A percentile compares a stretch with the other conserved stretches of the same genome.
phyloP scores from a whole-genome alignment of 306 rosid genomes.

The Rosa rugosa region DNA sequence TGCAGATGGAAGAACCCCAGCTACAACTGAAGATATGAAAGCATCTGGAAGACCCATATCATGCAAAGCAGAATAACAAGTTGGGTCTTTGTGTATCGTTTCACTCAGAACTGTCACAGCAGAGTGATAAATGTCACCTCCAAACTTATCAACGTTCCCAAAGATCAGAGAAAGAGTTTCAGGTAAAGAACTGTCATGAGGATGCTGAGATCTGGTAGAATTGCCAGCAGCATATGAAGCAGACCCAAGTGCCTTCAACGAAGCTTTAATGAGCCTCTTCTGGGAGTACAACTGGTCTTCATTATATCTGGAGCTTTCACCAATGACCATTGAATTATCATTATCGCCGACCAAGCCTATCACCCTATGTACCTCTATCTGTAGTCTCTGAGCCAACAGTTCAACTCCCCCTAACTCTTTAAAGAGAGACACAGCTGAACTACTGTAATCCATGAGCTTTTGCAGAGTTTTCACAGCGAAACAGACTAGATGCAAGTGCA shows the following conservation, averaged over 20 bases:
- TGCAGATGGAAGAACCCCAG: slow-evolving; percentile 86
- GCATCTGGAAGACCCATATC: slow-evolving; percentile 96
- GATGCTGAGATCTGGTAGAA: slow-evolving; percentile 66
- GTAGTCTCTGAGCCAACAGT: slow-evolving; percentile 84
- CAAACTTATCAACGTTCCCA: slow-evolving; percentile 74
- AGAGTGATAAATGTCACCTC: slow-evolving; percentile 94
- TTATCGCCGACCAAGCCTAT: slow-evolving; percentile 54
- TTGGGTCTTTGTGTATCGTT: slow-evolving; percentile 96
- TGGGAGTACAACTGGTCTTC: slow-evolving; percentile 73
- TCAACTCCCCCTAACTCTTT: slow-evolving; percentile 95
- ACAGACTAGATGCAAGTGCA: slow-evolving; percentile 87
- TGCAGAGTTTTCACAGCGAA: slow-evolving; percentile 95
- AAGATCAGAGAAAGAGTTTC: slow-evolving; percentile 67
- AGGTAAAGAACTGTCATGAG: slow-evolving; percentile 71
- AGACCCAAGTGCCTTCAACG: slow-evolving; percentile 92
- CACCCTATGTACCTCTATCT: slow-evolving; percentile 80
- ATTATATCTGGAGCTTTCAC: slow-evolving; percentile 67
- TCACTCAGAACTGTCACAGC: slow-evolving; percentile 99
- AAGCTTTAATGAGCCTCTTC: slow-evolving; percentile 83
- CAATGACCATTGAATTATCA: slow-evolving; percentile 51
- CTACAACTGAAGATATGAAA: slow-evolving; percentile 75
- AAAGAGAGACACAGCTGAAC: slow-evolving; percentile 90
- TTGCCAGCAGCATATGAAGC: slow-evolving; percentile 84
- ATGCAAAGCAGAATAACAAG: slow-evolving; percentile 73
- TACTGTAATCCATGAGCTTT: slow-evolving; percentile 96